These are phyloP conservation scores for Limonium bicolor DNA, from an alignment of 148 eudicot genomes.

Conservation along the genomic window DNA sequence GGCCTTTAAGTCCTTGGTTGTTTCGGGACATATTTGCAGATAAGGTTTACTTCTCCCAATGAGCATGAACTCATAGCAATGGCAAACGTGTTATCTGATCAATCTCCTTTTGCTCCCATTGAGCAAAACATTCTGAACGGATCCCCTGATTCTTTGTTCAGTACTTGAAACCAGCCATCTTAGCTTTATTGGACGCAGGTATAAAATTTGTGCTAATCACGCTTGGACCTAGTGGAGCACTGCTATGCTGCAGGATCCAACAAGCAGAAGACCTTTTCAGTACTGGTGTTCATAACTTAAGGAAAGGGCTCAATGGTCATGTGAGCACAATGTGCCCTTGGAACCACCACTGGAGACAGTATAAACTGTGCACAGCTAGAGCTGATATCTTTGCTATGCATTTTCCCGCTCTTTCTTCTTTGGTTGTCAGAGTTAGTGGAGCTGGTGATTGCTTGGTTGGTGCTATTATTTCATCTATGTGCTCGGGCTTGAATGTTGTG, in stretches of 20 bases:
- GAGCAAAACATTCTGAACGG: conserved; percentile 13
- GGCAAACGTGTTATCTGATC: conserved; percentile 66
- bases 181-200: conserved; percentile 55
- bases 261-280: conserved; percentile 13
- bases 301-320: conserved; percentile 23
- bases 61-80: conserved; percentile 87
- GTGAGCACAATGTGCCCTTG: conserved; percentile 42
- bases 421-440: conserved; percentile 72
- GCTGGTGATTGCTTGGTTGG: conserved; percentile 99
- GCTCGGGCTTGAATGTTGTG: conserved; percentile 67
- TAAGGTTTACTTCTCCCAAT: conserved; percentile 85
- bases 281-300: conserved; percentile 9
- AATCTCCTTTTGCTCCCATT: conserved; percentile 23
- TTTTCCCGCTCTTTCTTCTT: conserved; percentile 71
- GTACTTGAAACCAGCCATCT: conserved; percentile 57
- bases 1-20: neutral
- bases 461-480: conserved; percentile 60
- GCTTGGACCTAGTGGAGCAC: conserved; percentile 61
- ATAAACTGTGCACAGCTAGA: too few relatives aligned
- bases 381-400: conserved; percentile 37
- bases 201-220: conserved; percentile 56
- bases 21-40: conserved; percentile 24
- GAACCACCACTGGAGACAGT: conserved; percentile 17
- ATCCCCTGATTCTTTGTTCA: conserved; percentile 46
- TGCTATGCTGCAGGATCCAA: conserved; percentile 49